Evolutionary conservation across 1,139 yeast genomes (phyloP), one percentile per base, ranked within the genome.

Genomic region (Suhomyces bokatorum): DNA sequence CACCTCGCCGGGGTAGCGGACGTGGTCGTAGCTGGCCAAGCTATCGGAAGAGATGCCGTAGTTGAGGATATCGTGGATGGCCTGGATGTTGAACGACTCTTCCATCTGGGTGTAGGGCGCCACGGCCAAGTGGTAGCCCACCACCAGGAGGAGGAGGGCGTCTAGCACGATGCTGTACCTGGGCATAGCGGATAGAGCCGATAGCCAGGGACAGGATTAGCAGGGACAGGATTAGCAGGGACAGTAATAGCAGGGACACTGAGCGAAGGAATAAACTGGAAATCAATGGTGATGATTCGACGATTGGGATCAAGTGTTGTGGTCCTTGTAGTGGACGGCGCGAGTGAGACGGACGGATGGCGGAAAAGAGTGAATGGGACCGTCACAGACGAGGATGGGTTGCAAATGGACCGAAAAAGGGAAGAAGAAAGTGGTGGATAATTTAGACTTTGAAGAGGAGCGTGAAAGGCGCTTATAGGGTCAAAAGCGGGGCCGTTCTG

Each of bases 31-130:
- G 46, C 69, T 54, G 10, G 59, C 58, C 29, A 52, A 44, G 44
- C 72, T 72, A 26, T 63, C 63, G 1, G 71, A 69, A 36, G 50
- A 57, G 0, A 76, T 52, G 0, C 97, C 97, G 58, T 80, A 76
- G 51, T 77, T 76, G 44, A 88, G 55, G 39, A 91, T 74, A 58
- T 93, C 98, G 59, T 90, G 93, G 35, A 88, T 73, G 0, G 98
- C 98, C 58, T 93, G 98, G 37, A 88, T 72, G 56, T 85, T 88
- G 72, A 93, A 93, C 30, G 96, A 87, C 61, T 93, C 99, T 60
- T 93, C 98, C 1, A 93, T 97, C 63, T 93, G 91, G 4, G 97
- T 85, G 62, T 73, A 89, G 0, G 97, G 97, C 0, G 96, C 76
- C 3, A 78, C 54, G 17, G 70, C 53, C 51, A 85, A 58, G 59